Evolutionary conservation across 2,329 filamentous ascomycete genomes (phyloP).

Genomic region (Teratosphaeria epicoccoides): DNA sequence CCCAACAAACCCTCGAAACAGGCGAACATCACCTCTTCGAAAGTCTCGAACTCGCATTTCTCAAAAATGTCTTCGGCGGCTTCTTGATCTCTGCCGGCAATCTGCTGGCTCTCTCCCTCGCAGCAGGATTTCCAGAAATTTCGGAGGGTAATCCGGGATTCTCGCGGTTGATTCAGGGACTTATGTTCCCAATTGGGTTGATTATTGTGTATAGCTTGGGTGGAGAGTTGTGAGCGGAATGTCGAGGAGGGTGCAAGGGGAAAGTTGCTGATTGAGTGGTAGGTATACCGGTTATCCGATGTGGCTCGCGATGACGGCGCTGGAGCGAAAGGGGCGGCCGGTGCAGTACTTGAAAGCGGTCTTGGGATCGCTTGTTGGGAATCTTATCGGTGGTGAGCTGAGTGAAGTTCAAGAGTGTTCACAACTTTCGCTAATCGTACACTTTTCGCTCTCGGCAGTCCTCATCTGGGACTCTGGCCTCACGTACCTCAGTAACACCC

Average conservation of each 20-base stretch:
- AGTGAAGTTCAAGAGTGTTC: too few relatives aligned
- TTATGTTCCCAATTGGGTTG: conserved; percentile 18
- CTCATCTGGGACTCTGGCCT: conserved; percentile 11
- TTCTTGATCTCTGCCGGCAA: conserved; percentile 17
- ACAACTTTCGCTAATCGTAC: too few relatives aligned
- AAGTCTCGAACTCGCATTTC: conserved; percentile 11
- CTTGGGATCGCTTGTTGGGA: conserved; percentile 14
- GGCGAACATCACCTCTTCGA: conserved; percentile 19
- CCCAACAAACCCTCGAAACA: conserved; percentile 12
- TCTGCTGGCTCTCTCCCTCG: conserved; percentile 13
- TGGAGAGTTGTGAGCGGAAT: conserved; percentile 12
- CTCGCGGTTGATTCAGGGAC: conserved; percentile 15
- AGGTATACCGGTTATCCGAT: conserved; percentile 22
- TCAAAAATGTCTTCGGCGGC: conserved; percentile 22
- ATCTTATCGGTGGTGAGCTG: conserved; percentile 16
- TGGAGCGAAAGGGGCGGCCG: conserved; percentile 13
- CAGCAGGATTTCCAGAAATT: conserved; percentile 11
- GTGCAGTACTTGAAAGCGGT: conserved; percentile 11
- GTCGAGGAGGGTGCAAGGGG: background rate
- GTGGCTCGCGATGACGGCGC: conserved; percentile 20
- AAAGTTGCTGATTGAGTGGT: too few relatives aligned
- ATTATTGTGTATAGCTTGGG: conserved; percentile 20
- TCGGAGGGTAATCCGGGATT: conserved; percentile 14
- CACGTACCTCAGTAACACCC: conserved; percentile 10
- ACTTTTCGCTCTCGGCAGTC: too few relatives aligned